Evolutionary conservation across 1,284 basidiomycete species (phyloP).

Genomic region (Mycosarcoma maydis): DNA sequence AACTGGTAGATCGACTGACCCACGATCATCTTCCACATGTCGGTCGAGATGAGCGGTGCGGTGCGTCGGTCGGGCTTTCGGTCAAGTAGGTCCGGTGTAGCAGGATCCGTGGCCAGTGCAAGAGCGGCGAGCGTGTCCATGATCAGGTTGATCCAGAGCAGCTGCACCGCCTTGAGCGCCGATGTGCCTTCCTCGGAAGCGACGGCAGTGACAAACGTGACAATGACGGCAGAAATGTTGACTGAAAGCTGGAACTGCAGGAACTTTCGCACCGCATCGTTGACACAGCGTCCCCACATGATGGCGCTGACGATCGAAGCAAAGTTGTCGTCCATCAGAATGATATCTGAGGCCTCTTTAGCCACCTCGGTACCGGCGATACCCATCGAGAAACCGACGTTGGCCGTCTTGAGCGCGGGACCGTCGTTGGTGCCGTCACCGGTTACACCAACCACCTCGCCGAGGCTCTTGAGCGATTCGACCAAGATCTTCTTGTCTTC

Average conservation of each 20-base stretch:
- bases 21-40: slow-evolving; percentile 86
- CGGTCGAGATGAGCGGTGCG: slow-evolving; percentile 85
- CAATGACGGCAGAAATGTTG: slow-evolving; percentile 92
- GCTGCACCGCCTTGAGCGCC: slow-evolving; percentile 90
- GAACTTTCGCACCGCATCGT: slow-evolving; percentile 96
- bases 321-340: slow-evolving; percentile 96
- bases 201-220: slow-evolving; percentile 91
- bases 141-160: slow-evolving; percentile 92
- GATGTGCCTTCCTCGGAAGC: slow-evolving; percentile 80
- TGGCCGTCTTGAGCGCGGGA: slow-evolving; percentile 85
- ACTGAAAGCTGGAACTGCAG: slow-evolving; percentile 97
- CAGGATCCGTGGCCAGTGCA: slow-evolving; percentile 94
- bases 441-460: slow-evolving; percentile 94
- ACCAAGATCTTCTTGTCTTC: slow-evolving; percentile 96
- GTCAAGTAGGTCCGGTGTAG: slow-evolving; percentile 80
- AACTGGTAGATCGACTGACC: slow-evolving; percentile 91
- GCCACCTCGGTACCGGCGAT: slow-evolving; percentile 98
- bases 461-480: slow-evolving; percentile 83
- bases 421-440: slow-evolving; percentile 99
- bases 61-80: slow-evolving; percentile 89
- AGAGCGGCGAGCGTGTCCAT: slow-evolving; percentile 99
- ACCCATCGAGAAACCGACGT: slow-evolving; percentile 77
- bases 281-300: slow-evolving; percentile 98
- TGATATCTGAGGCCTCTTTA: slow-evolving; percentile 98
- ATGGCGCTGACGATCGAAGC: slow-evolving; percentile 92